Evolutionary conservation across 2,329 filamentous ascomycete species (phyloP).

Genomic region (Pestalotiopsis fici): DNA sequence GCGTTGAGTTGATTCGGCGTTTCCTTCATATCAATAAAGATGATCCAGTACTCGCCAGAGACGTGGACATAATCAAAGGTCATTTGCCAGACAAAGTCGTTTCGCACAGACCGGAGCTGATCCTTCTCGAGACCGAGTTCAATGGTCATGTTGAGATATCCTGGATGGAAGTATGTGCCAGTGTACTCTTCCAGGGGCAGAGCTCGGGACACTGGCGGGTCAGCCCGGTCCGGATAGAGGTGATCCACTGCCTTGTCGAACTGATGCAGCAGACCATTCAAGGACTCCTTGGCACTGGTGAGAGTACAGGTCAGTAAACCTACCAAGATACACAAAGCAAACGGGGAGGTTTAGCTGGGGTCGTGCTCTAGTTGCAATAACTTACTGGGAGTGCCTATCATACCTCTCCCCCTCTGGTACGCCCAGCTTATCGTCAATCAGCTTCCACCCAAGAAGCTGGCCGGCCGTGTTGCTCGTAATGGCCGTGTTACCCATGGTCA

Average conservation of each 20-base stretch:
- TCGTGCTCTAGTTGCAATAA: not conserved
- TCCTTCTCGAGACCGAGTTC: slow-evolving; percentile 10
- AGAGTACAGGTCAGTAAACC: not conserved
- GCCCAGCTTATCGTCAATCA: slow-evolving; percentile 41
- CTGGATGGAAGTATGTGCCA: slow-evolving; percentile 46
- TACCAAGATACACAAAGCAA: no score
- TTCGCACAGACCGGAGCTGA: slow-evolving; percentile 25
- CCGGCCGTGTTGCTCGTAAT: slow-evolving; percentile 36
- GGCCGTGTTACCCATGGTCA: slow-evolving; percentile 45
- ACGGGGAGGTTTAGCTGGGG: no score
- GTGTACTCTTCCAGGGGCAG: slow-evolving; percentile 35
- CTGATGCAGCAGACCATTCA: slow-evolving; percentile 18
- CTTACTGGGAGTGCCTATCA: slow-evolving; percentile 36
- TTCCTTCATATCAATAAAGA: slow-evolving; percentile 27
- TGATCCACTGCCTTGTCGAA: slow-evolving; percentile 32
- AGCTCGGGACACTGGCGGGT: slow-evolving; percentile 32
- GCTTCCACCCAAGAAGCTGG: slow-evolving; percentile 33
- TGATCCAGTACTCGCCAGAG: slow-evolving; percentile 35
- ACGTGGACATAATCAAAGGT: slow-evolving; percentile 33
- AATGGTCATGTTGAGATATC: slow-evolving; percentile 38
- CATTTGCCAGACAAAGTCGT: slow-evolving; percentile 31
- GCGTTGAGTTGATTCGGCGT: slow-evolving; percentile 22
- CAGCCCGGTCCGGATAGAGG: slow-evolving; percentile 38
- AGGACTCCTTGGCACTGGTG: slow-evolving; percentile 17
- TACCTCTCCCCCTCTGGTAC: slow-evolving; percentile 32